A percentile compares a stretch with the other conserved stretches of the same genome.
These are phyloP conservation scores for Fusarium sp. DNA, from an alignment of 2,329 filamentous ascomycete genomes.

Conservation along the genomic window DNA sequence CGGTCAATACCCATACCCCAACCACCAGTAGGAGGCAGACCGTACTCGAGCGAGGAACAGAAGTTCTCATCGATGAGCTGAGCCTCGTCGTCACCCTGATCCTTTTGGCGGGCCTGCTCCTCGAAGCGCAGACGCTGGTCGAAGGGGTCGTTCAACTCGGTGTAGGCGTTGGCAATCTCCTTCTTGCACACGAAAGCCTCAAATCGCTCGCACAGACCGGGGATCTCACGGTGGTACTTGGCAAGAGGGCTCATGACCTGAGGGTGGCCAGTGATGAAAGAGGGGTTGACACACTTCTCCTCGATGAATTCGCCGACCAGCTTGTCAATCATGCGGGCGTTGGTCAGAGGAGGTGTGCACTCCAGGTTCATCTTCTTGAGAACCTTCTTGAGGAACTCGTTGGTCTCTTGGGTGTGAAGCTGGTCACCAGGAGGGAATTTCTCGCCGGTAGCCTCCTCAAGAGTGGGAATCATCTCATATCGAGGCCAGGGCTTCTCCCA, in stretches of 20 bases:
- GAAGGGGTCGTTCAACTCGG: conserved; percentile 92
- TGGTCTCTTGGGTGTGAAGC: conserved; percentile 89
- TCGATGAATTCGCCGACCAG: conserved; percentile 95
- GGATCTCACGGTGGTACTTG: conserved; percentile 87
- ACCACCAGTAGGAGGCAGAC: conserved; percentile 91
- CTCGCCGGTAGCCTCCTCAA: conserved; percentile 90
- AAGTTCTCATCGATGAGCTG: conserved; percentile 97
- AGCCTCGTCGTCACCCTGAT: conserved; percentile 95
- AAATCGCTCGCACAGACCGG: conserved; percentile 94
- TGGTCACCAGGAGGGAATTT: conserved; percentile 92
- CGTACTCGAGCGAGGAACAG: conserved; percentile 88
- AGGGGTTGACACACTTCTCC: conserved; percentile 92
- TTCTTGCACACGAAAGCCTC: conserved; percentile 84
- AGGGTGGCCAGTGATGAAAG: conserved; percentile 73
- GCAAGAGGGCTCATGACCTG: conserved; percentile 87
- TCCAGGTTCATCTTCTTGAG: conserved; percentile 92
- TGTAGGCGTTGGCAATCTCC: conserved; percentile 97
- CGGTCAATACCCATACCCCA: conserved; percentile 98
- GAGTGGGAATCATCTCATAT: conserved; percentile 88
- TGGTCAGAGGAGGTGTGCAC: conserved; percentile 90
- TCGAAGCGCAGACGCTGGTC: conserved; percentile 88
- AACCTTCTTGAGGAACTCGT: conserved; percentile 85
- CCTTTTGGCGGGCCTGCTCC: conserved; percentile 96
- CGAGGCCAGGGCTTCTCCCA: conserved; percentile 95
- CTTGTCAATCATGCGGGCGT: conserved; percentile 96